Evolutionary conservation across 2,329 filamentous ascomycete genomes (phyloP).

Genomic region (Neofusicoccum cordaticola): DNA sequence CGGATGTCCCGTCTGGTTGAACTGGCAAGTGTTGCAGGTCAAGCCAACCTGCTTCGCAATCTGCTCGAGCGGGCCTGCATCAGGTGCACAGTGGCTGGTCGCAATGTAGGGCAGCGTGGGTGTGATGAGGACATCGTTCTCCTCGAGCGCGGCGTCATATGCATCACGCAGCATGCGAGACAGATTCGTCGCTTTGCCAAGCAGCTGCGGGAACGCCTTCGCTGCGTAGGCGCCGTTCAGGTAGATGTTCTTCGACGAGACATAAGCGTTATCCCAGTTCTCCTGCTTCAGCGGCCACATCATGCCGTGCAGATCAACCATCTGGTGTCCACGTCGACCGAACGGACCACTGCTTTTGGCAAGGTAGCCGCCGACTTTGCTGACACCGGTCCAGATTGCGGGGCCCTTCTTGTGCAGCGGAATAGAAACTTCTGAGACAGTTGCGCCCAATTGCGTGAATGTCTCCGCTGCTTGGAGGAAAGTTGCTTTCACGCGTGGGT

Average conservation of each 20-base stretch:
- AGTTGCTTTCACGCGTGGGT: constrained; percentile 39
- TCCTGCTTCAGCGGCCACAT: constrained; percentile 47
- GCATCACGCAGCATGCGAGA: constrained; percentile 47
- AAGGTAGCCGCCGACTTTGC: constrained; percentile 44
- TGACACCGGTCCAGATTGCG: constrained; percentile 49
- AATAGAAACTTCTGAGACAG: constrained; percentile 50
- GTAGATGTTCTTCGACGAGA: constrained; percentile 55
- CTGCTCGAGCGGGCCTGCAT: constrained; percentile 43
- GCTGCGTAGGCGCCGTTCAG: constrained; percentile 51
- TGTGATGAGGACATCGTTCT: constrained; percentile 48
- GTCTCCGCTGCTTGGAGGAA: constrained; percentile 44
- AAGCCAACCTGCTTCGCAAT: constrained; percentile 54
- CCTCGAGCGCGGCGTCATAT: constrained; percentile 42
- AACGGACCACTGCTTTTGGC: constrained; percentile 39
- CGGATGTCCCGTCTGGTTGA: constrained; percentile 58
- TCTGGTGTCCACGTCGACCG: constrained; percentile 49
- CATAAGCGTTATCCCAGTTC: constrained; percentile 53
- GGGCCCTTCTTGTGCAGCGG: constrained; percentile 49
- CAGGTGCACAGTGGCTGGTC: constrained; percentile 41
- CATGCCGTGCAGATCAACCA: constrained; percentile 51
- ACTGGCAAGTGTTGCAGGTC: constrained; percentile 56
- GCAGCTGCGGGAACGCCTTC: constrained; percentile 45
- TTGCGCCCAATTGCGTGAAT: constrained; percentile 49
- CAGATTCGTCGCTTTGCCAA: constrained; percentile 52
- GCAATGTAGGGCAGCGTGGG: constrained; percentile 51